Percentiles rank a stretch among this genome's conserved stretches.
Conservation (phyloP, 1,284 basidiomycete genomes). For the Ustilago xerochloae region DNA sequence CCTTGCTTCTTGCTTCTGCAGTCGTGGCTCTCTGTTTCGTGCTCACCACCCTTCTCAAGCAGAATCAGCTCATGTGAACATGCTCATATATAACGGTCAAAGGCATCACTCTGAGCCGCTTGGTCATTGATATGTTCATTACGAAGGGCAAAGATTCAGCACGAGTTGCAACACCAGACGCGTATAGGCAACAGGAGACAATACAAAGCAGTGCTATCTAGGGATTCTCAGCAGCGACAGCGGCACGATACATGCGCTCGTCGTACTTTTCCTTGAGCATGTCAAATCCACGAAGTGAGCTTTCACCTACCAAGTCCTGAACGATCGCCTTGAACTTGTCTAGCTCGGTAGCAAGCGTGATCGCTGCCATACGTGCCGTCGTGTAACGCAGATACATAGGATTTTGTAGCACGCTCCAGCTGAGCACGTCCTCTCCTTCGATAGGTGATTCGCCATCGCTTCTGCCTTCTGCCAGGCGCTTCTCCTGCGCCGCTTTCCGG, state of each 20-base stretch:
- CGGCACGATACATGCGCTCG: slow-evolving; percentile 20
- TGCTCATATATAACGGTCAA: no score
- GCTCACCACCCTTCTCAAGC: no score
- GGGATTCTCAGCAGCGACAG: not conserved
- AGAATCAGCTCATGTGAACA: no score
- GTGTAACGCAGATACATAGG: slow-evolving; percentile 53
- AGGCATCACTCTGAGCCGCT: no score
- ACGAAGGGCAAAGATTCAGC: no score
- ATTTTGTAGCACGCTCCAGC: slow-evolving; percentile 37
- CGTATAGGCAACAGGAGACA: not conserved
- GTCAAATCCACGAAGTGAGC: slow-evolving; percentile 41
- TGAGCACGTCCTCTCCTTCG: slow-evolving; percentile 29
- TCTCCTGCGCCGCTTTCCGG: slow-evolving; percentile 3
- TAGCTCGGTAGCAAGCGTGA: slow-evolving; percentile 44
- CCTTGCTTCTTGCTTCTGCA: no score
- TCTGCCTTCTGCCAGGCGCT: not conserved
- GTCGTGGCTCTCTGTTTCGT: no score
- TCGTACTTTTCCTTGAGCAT: slow-evolving; percentile 39
- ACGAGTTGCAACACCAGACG: no score
- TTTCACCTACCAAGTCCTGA: slow-evolving; percentile 49
- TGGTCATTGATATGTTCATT: no score
- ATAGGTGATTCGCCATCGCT: not conserved
- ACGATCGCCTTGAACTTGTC: slow-evolving; percentile 52
- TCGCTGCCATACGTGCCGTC: slow-evolving; percentile 49
- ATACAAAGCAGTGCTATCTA: not conserved